These are phyloP conservation scores for Wickerhamomyces chaumierensis DNA, from an alignment of 805 yeast genomes.

Conservation along the genomic window DNA sequence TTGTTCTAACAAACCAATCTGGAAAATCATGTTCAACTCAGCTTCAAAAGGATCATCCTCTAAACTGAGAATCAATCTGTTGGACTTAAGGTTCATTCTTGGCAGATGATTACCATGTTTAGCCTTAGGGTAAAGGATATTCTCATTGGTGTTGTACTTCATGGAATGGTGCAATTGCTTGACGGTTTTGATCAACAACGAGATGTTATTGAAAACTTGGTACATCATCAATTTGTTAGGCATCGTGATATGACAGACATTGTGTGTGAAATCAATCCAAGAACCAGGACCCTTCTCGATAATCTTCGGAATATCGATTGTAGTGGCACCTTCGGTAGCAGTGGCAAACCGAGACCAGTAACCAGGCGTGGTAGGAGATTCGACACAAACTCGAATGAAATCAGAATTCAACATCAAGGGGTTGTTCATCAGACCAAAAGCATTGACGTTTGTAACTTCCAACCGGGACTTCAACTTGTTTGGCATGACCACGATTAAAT, in stretches of 20 bases:
- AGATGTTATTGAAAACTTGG: conserved; percentile 67
- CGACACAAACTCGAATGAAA: conserved; percentile 34
- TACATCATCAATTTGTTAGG: conserved; percentile 72
- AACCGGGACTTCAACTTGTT: conserved; percentile 37
- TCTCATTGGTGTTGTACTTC: conserved; percentile 25
- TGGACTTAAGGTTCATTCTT: conserved; percentile 40
- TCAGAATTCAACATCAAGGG: conserved; percentile 19
- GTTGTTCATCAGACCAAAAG: conserved; percentile 12
- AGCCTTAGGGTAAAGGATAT: conserved; percentile 27
- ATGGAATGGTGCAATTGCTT: conserved; percentile 48
- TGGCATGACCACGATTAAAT: conserved; percentile 27
- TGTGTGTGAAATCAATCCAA: conserved; percentile 29
- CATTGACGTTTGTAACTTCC: conserved; percentile 25
- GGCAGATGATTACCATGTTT: conserved; percentile 41
- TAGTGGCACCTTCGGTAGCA: conserved; percentile 23
- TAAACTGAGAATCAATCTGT: conserved; percentile 47
- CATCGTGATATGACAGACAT: conserved; percentile 38
- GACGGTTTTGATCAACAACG: conserved; percentile 54
- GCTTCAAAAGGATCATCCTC: conserved; percentile 90
- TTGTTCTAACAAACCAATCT: conserved; percentile 61
- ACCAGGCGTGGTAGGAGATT: conserved; percentile 35
- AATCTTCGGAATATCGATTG: conserved; percentile 21
- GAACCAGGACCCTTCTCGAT: conserved; percentile 13
- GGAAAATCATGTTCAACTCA: conserved; percentile 51
- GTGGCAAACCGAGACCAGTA: conserved; percentile 40